Evolutionary conservation across 352 stramenopile genomes (phyloP).

Genomic region (Phytopythium chamaehyphon): DNA sequence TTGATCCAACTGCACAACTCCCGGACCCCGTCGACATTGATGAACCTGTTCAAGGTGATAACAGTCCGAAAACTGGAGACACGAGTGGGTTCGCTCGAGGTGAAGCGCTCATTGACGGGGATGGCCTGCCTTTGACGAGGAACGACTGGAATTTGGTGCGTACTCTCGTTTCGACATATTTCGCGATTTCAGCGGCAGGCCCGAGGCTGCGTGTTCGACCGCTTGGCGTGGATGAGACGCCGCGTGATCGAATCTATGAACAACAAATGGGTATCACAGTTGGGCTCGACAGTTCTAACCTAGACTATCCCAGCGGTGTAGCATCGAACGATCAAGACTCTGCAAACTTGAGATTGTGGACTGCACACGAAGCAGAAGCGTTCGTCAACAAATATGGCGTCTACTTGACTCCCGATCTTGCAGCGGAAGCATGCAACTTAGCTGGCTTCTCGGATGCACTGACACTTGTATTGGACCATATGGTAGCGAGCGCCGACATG

Average conservation of each 20-base stretch:
- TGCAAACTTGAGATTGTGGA: slow-evolving; percentile 19
- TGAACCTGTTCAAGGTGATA: slow-evolving; percentile 22
- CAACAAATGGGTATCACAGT: slow-evolving; percentile 63
- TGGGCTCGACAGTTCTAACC: slow-evolving; percentile 33
- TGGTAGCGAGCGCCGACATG: slow-evolving; percentile 80
- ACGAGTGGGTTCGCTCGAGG: slow-evolving; percentile 48
- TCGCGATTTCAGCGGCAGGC: slow-evolving; percentile 57
- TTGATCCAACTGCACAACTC: slow-evolving; percentile 61
- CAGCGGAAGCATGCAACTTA: slow-evolving; percentile 75
- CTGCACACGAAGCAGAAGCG: slow-evolving; percentile 44
- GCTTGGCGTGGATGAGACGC: slow-evolving; percentile 14
- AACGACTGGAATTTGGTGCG: slow-evolving; percentile 83
- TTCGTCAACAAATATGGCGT: slow-evolving; percentile 82
- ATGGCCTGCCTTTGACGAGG: slow-evolving; percentile 72
- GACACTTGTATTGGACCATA: slow-evolving; percentile 67
- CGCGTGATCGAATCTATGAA: slow-evolving; percentile 41
- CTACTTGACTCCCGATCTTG: slow-evolving; percentile 81
- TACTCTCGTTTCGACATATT: slow-evolving; percentile 76
- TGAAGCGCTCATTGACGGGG: slow-evolving; percentile 70
- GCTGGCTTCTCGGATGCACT: slow-evolving; percentile 58
- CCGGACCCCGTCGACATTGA: slow-evolving; percentile 35
- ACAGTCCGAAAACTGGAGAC: slow-evolving; percentile 12
- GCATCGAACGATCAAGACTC: neutral
- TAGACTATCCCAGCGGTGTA: slow-evolving; percentile 11
- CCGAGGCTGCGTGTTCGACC: slow-evolving; percentile 47